Conservation (phyloP, 306 rosid genomes). For the Quercus aquifolioides region DNA sequence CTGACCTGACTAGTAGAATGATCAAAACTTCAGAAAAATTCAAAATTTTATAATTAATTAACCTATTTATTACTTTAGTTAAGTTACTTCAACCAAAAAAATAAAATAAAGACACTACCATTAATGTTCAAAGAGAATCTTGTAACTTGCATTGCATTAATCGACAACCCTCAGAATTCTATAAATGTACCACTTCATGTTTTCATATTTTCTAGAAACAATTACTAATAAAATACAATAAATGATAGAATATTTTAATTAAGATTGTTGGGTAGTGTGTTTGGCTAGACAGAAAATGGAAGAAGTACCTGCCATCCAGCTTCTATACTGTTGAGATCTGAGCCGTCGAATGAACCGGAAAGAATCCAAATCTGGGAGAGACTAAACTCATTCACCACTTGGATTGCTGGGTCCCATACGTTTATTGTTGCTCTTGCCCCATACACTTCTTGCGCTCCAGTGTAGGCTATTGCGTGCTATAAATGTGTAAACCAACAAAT, state of each 20-base stretch:
- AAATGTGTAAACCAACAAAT: not conserved
- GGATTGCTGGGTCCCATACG: constrained; percentile 84
- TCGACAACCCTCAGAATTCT: too few relatives aligned
- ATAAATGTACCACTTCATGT: too few relatives aligned
- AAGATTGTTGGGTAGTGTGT: not conserved
- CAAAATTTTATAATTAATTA: not conserved
- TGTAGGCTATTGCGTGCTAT: constrained; percentile 89
- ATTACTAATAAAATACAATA: too few relatives aligned
- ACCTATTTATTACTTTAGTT: not conserved
- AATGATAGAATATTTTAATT: not conserved
- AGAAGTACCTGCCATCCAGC: constrained; percentile 98
- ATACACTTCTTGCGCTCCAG: constrained; percentile 63
- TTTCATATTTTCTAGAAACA: not conserved
- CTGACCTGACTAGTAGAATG: constrained; percentile 99
- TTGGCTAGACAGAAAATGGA: constrained; percentile 20
- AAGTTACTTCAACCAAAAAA: not conserved
- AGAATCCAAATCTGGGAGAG: constrained; percentile 90
- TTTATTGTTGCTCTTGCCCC: constrained; percentile 91
- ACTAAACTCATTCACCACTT: constrained; percentile 82
- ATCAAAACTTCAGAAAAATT: constrained; percentile 60
- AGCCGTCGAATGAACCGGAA: constrained; percentile 89
- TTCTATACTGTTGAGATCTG: constrained; percentile 97
- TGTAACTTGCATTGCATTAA: too few relatives aligned
- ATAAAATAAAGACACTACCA: too few relatives aligned
- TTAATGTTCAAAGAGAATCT: too few relatives aligned